These are phyloP conservation scores for Torrubiellomyces zombiae DNA, from an alignment of 2,329 filamentous ascomycete genomes.

Conservation along the genomic window DNA sequence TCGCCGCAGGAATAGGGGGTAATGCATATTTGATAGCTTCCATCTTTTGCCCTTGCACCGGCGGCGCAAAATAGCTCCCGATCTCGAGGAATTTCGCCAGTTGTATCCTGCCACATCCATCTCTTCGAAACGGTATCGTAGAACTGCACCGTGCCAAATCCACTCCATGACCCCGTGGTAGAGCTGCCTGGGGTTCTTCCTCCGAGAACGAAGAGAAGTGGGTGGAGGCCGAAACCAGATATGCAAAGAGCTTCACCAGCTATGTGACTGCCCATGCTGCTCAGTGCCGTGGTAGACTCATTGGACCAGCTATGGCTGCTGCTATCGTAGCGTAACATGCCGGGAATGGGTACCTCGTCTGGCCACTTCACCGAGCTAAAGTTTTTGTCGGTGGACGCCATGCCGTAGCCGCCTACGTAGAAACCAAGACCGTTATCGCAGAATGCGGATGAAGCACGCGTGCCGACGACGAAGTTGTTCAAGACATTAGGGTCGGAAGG, in stretches of 20 bases:
- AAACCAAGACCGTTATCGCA: slow-evolving; percentile 11
- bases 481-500: slow-evolving; percentile 15
- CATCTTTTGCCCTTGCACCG: slow-evolving; percentile 14
- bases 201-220: slow-evolving; percentile 16
- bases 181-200: slow-evolving; percentile 10
- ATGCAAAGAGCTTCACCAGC: slow-evolving; percentile 14
- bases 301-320: slow-evolving; percentile 14
- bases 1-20: too few relatives aligned
- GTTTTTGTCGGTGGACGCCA: slow-evolving; percentile 9
- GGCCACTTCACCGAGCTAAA: slow-evolving; percentile 4
- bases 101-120: slow-evolving; percentile 19
- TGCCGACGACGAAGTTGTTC: slow-evolving; percentile 17
- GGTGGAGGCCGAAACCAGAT: slow-evolving; percentile 15
- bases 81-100: slow-evolving; percentile 11
- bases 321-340: slow-evolving; percentile 17
- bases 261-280: too few relatives aligned
- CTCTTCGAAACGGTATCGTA: slow-evolving; percentile 15
- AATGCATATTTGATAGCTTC: slow-evolving; percentile 21
- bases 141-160: slow-evolving; percentile 14
- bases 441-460: slow-evolving; percentile 12
- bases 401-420: slow-evolving; percentile 14
- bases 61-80: slow-evolving; percentile 17
- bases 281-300: slow-evolving; percentile 9
- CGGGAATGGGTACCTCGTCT: slow-evolving; percentile 9
- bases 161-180: too few relatives aligned